Evolutionary conservation across 192 early-diverging fungal genomes (phyloP).

Genomic region (Rhizoclosmatium sp.): DNA sequence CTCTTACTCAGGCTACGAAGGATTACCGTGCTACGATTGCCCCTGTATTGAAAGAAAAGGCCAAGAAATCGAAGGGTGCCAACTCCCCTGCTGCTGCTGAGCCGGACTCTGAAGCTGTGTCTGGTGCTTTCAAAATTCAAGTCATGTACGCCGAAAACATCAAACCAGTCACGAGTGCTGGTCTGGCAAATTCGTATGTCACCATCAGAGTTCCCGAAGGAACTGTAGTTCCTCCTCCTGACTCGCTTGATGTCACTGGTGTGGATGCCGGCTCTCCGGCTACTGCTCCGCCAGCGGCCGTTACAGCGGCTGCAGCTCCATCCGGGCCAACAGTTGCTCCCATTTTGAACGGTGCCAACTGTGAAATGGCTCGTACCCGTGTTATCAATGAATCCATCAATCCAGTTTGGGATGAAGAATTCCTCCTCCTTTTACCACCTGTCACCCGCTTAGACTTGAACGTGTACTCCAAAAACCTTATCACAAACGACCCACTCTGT

Average conservation of each 20-base stretch:
- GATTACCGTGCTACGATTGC: conserved; percentile 56
- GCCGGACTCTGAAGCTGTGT: conserved; percentile 45
- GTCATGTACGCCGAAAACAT: conserved; percentile 64
- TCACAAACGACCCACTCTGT: conserved; percentile 59
- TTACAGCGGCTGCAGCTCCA: neutral
- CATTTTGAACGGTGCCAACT: conserved; percentile 49
- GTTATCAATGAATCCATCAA: conserved; percentile 59
- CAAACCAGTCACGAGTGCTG: conserved; percentile 63
- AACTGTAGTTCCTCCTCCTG: conserved; percentile 53
- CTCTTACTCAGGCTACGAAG: conserved; percentile 47
- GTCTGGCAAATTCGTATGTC: conserved; percentile 59
- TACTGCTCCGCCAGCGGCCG: neutral
- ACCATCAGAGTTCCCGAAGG: conserved; percentile 64
- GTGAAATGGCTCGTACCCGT: conserved; percentile 57
- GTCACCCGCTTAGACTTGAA: conserved; percentile 56
- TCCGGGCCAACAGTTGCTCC: neutral
- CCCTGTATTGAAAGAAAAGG: conserved; percentile 37
- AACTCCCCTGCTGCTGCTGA: conserved; percentile 40
- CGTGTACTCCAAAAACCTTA: conserved; percentile 56
- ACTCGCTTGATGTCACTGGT: conserved; percentile 38
- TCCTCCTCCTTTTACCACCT: conserved; percentile 59
- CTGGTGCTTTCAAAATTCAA: conserved; percentile 57
- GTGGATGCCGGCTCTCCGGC: conserved; percentile 19
- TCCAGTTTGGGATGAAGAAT: conserved; percentile 65
- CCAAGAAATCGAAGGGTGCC: conserved; percentile 13